Evolutionary conservation across 1,139 yeast genomes (phyloP).

Genomic region (Citeromyces hawaiiensis): DNA sequence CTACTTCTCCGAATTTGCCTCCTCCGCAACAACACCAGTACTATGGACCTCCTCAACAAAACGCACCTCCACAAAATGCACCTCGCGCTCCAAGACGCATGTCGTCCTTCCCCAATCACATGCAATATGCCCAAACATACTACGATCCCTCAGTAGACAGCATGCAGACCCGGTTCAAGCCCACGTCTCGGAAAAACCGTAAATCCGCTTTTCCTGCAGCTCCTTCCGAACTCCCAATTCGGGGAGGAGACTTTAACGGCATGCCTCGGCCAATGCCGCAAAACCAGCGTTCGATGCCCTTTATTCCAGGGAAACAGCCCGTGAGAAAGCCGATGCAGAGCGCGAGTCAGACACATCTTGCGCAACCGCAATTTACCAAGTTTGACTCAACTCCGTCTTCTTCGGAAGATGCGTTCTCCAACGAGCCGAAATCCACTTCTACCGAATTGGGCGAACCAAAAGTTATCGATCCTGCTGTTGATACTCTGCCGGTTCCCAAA

Average conservation of each 20-base stretch:
- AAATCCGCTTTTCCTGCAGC: constrained; percentile 12
- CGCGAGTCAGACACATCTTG: neutral
- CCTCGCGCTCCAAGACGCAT: constrained; percentile 8
- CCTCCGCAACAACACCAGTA: constrained; percentile 17
- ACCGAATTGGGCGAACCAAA: neutral
- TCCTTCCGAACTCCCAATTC: too few relatives aligned
- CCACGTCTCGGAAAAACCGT: constrained; percentile 18
- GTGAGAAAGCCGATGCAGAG: neutral
- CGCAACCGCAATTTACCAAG: neutral
- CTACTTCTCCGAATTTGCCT: constrained; percentile 13
- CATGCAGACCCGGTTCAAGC: constrained; percentile 12
- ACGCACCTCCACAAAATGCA: constrained; percentile 17
- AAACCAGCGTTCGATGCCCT: neutral
- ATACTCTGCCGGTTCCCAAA: too few relatives aligned
- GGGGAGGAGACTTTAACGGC: neutral
- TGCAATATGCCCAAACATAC: constrained; percentile 3
- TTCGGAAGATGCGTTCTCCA: too few relatives aligned
- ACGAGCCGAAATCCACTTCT: neutral
- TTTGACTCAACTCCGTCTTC: neutral
- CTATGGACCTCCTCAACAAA: too few relatives aligned
- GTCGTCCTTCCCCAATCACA: constrained; percentile 5
- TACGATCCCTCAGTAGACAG: neutral
- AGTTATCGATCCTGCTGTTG: neutral
- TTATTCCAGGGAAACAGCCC: neutral
- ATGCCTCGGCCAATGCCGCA: neutral